A percentile compares a stretch with the other conserved stretches of the same genome.
These are phyloP conservation scores for Wilcoxina mikolae DNA, from an alignment of 495 filamentous ascomycete species.

Conservation along the genomic window DNA sequence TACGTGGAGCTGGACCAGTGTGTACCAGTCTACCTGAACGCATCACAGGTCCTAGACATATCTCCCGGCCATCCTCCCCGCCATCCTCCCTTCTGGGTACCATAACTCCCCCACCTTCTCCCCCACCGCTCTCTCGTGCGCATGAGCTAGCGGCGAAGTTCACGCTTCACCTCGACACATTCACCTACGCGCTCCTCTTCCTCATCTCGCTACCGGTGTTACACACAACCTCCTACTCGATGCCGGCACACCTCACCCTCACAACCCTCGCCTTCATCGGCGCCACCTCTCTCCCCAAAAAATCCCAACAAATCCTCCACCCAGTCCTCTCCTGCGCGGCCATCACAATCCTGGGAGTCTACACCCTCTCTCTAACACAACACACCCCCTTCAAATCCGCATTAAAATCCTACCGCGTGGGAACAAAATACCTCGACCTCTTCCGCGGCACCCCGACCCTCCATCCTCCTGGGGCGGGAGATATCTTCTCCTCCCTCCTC, in stretches of 20 bases:
- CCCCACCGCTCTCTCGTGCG: conserved; percentile 30
- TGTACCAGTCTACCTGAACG: background rate
- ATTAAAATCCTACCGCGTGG: conserved; percentile 34
- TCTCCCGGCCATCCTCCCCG: conserved; percentile 9
- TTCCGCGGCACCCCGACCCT: conserved; percentile 27
- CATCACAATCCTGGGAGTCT: conserved; percentile 34
- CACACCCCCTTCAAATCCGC: conserved; percentile 27
- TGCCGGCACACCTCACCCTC: conserved; percentile 39
- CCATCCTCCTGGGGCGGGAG: conserved; percentile 35
- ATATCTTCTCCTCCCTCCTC: conserved; percentile 36
- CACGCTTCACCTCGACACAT: conserved; percentile 32
- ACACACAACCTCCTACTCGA: conserved; percentile 38
- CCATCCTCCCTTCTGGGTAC: conserved; percentile 7
- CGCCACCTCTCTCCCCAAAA: conserved; percentile 33
- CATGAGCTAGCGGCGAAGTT: conserved; percentile 35
- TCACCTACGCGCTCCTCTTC: conserved; percentile 34
- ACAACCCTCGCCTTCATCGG: conserved; percentile 37
- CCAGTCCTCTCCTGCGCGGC: conserved; percentile 38
- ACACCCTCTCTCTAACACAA: conserved; percentile 33
- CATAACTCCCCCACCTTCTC: background rate
- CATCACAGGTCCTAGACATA: conserved; percentile 11
- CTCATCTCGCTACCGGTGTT: conserved; percentile 38
- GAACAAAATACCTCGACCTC: conserved; percentile 34
- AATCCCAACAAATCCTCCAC: conserved; percentile 35
- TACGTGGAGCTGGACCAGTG: conserved; percentile 29